phyloP scores from a whole-genome alignment of 2,329 filamentous ascomycete genomes.

The Fusarium sp. region DNA sequence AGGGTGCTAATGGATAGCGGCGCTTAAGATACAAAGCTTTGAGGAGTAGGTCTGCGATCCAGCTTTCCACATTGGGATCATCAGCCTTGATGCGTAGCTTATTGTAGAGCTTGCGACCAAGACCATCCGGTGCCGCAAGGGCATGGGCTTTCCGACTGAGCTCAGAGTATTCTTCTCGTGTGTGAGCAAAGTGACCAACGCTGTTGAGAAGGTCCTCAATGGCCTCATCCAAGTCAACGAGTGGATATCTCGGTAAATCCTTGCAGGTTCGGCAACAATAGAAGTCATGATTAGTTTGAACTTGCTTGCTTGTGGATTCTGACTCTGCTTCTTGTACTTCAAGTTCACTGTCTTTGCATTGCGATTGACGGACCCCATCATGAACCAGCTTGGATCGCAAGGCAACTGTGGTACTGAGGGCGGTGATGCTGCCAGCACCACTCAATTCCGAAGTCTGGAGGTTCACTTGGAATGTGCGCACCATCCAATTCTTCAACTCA shows the following conservation, averaged over 20 bases:
- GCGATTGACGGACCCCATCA: neutral
- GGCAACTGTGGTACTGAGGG: conserved; percentile 2
- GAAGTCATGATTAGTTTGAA: neutral
- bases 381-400: neutral
- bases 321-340: neutral
- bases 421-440: conserved; percentile 4
- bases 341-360: rapidly evolving
- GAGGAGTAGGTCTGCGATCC: conserved; percentile 8
- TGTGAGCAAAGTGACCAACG: conserved; percentile 6
- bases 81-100: conserved; percentile 1
- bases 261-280: conserved; percentile 11
- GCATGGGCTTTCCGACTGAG: conserved; percentile 12
- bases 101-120: conserved; percentile 11
- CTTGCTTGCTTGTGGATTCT: neutral
- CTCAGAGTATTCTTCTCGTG: conserved; percentile 1
- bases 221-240: conserved; percentile 9
- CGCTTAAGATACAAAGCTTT: conserved; percentile 9
- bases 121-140: neutral
- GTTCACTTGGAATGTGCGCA: conserved; percentile 16
- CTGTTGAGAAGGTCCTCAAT: conserved; percentile 1
- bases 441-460: conserved; percentile 10
- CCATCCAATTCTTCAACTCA: conserved; percentile 20
- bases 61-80: conserved; percentile 7
- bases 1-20: conserved; percentile 8
- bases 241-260: neutral